Conservation (phyloP, 257 asterid species). For the Scutellaria minor region DNA sequence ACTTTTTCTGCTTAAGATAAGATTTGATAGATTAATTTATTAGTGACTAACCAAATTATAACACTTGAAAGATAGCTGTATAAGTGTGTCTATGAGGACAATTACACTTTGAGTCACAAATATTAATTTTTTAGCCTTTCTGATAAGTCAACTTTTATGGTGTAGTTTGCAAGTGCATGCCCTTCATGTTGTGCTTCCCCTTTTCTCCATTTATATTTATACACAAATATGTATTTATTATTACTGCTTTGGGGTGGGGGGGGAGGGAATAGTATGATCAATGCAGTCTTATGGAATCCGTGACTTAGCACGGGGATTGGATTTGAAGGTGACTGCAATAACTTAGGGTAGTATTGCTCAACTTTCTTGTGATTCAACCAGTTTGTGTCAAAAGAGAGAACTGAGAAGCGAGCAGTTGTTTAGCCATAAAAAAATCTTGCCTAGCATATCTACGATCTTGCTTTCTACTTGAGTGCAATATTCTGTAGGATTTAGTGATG, state of each 20-base stretch:
- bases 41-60: slow-evolving; percentile 8
- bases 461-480: slow-evolving; percentile 23
- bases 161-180: slow-evolving; percentile 24
- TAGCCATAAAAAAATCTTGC: slow-evolving; percentile 1
- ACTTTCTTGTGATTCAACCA: slow-evolving; percentile 75
- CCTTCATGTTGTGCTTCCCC: not conserved
- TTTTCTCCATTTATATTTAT: slow-evolving; percentile 15
- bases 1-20: not conserved
- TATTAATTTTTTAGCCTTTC: slow-evolving; percentile 40
- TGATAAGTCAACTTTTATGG: slow-evolving; percentile 34
- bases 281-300: slow-evolving; percentile 67
- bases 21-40: slow-evolving; percentile 15
- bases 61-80: not conserved
- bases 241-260: not conserved
- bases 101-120: slow-evolving; percentile 31
- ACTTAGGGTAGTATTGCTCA: slow-evolving; percentile 48
- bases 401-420: slow-evolving; percentile 9
- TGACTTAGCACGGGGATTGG: slow-evolving; percentile 78
- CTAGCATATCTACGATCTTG: slow-evolving; percentile 13
- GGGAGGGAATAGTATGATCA: slow-evolving; percentile 30
- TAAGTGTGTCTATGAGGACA: slow-evolving; percentile 27
- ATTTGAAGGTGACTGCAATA: slow-evolving; percentile 60
- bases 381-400: slow-evolving; percentile 27
- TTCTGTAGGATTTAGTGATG: slow-evolving; percentile 24
- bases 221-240: too few species aligned